phyloP scores from a whole-genome alignment of 768 basidiomycete genomes.

The Flagelloscypha sp. region DNA sequence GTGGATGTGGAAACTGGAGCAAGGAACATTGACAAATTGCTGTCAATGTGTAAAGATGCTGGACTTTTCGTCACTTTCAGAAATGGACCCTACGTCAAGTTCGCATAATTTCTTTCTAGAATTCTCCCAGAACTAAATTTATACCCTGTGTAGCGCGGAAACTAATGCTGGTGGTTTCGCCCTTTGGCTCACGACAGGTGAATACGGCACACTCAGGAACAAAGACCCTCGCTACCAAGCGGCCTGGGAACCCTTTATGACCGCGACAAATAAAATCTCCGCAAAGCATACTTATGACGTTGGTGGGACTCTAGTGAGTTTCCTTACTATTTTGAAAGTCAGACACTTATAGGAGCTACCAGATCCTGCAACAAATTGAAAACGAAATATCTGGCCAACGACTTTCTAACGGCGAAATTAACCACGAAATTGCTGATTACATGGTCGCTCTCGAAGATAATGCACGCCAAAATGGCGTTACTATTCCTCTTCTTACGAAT shows the following conservation, averaged over 20 bases:
- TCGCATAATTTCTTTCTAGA: not conserved
- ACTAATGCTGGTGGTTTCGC: conserved; percentile 52
- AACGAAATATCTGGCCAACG: conserved; percentile 10
- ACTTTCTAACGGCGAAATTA: conserved; percentile 6
- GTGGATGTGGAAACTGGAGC: conserved; percentile 7
- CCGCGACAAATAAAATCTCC: conserved; percentile 7
- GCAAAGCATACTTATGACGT: conserved; percentile 8
- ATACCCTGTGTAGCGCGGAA: conserved; percentile 41
- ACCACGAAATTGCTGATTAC: conserved; percentile 7
- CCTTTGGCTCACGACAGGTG: conserved; percentile 44
- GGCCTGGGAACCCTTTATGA: conserved; percentile 30
- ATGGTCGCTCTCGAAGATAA: conserved; percentile 10
- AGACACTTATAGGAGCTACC: not conserved
- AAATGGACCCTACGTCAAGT: conserved; percentile 29
- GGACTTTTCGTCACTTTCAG: conserved; percentile 51
- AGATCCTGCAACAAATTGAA: conserved; percentile 10
- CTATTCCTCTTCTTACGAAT: conserved; percentile 9
- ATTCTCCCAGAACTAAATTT: not conserved
- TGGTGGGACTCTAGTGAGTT: conserved; percentile 9
- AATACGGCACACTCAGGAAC: conserved; percentile 39
- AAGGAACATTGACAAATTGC: conserved; percentile 6
- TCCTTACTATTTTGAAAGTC: not conserved
- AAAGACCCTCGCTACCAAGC: conserved; percentile 41
- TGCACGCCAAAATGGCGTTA: conserved; percentile 7
- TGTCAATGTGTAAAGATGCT: conserved; percentile 25